Evolutionary conservation across 129 eudicot genomes (phyloP).

Genomic region (Flaveria linearis): DNA sequence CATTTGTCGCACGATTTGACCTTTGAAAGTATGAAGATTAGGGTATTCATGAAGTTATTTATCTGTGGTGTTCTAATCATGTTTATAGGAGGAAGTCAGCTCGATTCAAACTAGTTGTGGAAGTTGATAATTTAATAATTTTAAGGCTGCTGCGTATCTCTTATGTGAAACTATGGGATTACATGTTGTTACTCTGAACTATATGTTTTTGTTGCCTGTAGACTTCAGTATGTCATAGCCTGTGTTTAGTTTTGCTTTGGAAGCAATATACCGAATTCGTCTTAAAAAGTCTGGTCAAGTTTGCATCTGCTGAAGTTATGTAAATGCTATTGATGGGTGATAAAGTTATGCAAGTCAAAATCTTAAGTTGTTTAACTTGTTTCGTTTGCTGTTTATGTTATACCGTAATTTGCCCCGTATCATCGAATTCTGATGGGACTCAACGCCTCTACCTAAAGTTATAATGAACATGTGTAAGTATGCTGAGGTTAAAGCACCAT

Average conservation of each 20-base stretch:
- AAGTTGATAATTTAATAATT: background rate
- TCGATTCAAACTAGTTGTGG: slow-evolving; percentile 17
- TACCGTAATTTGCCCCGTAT: background rate
- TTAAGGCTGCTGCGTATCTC: too few species aligned
- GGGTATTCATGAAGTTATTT: slow-evolving; percentile 9
- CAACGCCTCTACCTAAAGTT: background rate
- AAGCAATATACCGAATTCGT: background rate
- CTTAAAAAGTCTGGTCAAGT: background rate
- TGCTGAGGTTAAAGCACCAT: background rate
- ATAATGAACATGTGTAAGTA: background rate
- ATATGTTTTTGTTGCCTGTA: background rate
- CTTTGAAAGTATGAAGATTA: background rate
- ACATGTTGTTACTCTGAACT: background rate
- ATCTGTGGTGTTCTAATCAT: background rate
- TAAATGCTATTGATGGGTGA: background rate
- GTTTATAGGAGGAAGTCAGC: slow-evolving; percentile 12
- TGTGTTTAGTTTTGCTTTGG: background rate
- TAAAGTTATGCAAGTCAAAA: background rate
- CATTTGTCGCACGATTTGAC: slow-evolving; percentile 16
- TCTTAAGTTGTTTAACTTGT: background rate
- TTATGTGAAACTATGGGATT: background rate
- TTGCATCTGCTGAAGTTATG: slow-evolving; percentile 1
- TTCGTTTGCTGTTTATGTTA: background rate
- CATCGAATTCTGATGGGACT: background rate
- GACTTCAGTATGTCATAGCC: background rate